These are phyloP conservation scores for Chimonanthus salicifolius DNA, from an alignment of 164 flowering plant species.

Conservation along the genomic window DNA sequence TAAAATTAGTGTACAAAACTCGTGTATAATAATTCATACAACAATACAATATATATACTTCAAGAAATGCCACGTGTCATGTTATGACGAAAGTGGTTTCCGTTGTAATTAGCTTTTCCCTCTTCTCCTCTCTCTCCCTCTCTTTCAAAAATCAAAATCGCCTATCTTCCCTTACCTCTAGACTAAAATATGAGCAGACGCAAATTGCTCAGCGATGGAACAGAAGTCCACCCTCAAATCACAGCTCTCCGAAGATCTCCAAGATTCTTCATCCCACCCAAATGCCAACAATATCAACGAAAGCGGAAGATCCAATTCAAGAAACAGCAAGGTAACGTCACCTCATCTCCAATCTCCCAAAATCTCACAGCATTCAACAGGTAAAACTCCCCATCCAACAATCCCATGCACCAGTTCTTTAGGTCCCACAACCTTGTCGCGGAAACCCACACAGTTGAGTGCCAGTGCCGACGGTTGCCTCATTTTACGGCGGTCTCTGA, in stretches of 20 bases:
- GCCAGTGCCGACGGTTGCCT: no score
- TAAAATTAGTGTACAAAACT: no score
- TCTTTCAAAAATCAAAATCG: background rate
- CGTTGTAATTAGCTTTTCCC: no score
- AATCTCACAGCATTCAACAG: background rate
- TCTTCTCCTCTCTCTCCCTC: background rate
- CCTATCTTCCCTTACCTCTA: background rate
- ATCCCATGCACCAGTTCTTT: no score
- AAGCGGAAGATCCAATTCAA: background rate
- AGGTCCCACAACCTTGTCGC: background rate
- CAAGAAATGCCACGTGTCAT: no score
- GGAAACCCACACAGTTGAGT: background rate
- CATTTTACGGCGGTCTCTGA: background rate
- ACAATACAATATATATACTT: no score
- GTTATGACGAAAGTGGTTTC: no score
- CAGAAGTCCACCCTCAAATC: background rate
- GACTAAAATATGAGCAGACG: background rate
- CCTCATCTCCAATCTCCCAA: background rate
- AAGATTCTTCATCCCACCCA: background rate
- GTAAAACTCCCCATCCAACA: background rate
- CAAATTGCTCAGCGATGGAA: background rate
- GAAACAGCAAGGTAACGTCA: background rate
- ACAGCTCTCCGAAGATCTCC: slow-evolving; percentile 5
- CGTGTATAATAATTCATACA: no score
- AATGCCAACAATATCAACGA: background rate